phyloP scores from a whole-genome alignment of 176 grass and related monocot species.

The Aechmea fasciata region DNA sequence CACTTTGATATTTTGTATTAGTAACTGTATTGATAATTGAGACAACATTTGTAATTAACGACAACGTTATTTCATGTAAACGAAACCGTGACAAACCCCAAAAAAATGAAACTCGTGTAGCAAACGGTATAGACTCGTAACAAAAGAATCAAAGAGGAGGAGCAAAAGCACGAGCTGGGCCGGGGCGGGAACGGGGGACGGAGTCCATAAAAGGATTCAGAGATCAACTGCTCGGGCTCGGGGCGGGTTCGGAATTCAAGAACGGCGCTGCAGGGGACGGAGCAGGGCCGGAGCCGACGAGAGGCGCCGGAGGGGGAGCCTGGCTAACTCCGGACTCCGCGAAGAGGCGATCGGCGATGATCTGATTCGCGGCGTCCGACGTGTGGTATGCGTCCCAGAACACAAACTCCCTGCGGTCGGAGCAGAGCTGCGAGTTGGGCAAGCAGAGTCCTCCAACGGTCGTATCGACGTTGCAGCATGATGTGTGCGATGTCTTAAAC shows the following conservation, averaged over 20 bases:
- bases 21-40: background rate
- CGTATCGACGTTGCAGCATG: slow-evolving; percentile 89
- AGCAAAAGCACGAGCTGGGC: background rate
- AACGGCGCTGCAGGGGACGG: background rate
- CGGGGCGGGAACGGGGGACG: background rate
- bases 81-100: background rate
- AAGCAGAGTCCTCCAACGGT: slow-evolving; percentile 78
- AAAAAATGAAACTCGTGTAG: background rate
- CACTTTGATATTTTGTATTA: background rate
- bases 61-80: background rate
- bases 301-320: slow-evolving; percentile 3
- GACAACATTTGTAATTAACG: background rate
- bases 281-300: slow-evolving; percentile 13
- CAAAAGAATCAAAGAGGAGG: background rate
- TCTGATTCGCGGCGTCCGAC: slow-evolving; percentile 73
- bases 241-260: background rate
- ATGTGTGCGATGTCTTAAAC: slow-evolving; percentile 69
- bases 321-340: slow-evolving; percentile 20
- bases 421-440: slow-evolving; percentile 64
- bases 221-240: background rate
- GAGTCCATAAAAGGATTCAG: slow-evolving; percentile 12
- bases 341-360: slow-evolving; percentile 69
- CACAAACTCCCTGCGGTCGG: slow-evolving; percentile 59
- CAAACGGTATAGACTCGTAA: background rate
- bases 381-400: slow-evolving; percentile 99